Conservation (phyloP, 805 yeast species). For the Myxozyma melibiosi region DNA sequence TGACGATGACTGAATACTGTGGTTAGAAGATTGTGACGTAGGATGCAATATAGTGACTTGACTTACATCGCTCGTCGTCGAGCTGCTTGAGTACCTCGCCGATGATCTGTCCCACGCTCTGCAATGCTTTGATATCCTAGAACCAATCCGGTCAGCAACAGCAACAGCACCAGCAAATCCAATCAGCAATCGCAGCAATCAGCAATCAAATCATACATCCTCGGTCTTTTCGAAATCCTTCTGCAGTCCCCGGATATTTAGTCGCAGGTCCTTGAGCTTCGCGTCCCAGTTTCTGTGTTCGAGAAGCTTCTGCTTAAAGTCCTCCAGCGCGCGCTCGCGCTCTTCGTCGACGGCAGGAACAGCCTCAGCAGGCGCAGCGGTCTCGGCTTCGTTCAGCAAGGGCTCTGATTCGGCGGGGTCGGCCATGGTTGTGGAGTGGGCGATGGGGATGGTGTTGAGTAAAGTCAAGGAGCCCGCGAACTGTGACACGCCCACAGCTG, state of each 20-base stretch:
- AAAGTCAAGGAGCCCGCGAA: background rate
- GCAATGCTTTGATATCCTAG: conserved; percentile 90
- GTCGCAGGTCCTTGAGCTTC: conserved; percentile 77
- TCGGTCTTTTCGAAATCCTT: conserved; percentile 89
- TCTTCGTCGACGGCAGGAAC: conserved; percentile 55
- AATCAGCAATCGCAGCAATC: background rate
- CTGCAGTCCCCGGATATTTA: conserved; percentile 80
- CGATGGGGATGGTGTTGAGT: background rate
- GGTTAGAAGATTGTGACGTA: conserved; percentile 1
- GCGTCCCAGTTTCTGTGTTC: conserved; percentile 97
- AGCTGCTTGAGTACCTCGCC: conserved; percentile 96
- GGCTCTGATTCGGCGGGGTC: conserved; percentile 25
- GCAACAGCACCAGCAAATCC: background rate
- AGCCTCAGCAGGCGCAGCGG: conserved; percentile 1
- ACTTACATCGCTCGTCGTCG: conserved; percentile 77
- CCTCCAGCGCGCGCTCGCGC: conserved; percentile 73
- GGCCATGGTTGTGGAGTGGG: conserved; percentile 19
- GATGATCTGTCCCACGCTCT: conserved; percentile 94
- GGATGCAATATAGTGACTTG: background rate
- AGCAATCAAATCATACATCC: conserved; percentile 46
- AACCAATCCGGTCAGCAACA: background rate
- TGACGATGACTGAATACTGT: conserved; percentile 61
- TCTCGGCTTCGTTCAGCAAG: conserved; percentile 6
- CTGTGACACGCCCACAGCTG: background rate
- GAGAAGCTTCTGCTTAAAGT: conserved; percentile 79